Conservation (phyloP, 805 yeast species). For the Nakazawaea ishiwadae region DNA sequence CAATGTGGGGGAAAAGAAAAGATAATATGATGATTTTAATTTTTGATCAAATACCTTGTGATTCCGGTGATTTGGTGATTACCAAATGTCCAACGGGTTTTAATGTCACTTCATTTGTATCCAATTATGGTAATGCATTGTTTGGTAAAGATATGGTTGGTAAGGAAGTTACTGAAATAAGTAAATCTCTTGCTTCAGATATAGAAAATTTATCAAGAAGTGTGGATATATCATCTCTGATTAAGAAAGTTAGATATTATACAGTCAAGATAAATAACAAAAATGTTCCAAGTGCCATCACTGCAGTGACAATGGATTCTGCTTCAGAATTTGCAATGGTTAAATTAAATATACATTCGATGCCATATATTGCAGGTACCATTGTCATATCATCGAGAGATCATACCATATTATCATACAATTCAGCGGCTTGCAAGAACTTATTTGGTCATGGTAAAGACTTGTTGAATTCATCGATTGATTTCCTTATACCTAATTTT, state of each 20-base stretch:
- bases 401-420: constrained; percentile 61
- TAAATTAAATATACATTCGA: constrained; percentile 63
- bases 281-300: constrained; percentile 69
- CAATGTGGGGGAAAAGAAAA: constrained; percentile 83
- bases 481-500: constrained; percentile 61
- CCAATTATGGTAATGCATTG: constrained; percentile 17
- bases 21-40: constrained; percentile 72
- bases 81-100: constrained; percentile 30
- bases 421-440: constrained; percentile 72
- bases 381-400: constrained; percentile 56
- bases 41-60: constrained; percentile 79
- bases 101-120: constrained; percentile 19
- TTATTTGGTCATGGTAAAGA: constrained; percentile 64
- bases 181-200: constrained; percentile 11
- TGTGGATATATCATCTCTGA: constrained; percentile 34
- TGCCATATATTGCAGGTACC: constrained; percentile 86
- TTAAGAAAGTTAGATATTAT: constrained; percentile 61
- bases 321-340: constrained; percentile 31
- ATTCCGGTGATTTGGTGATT: constrained; percentile 54
- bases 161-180: constrained; percentile 14
- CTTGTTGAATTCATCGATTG: constrained; percentile 43
- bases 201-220: constrained; percentile 13
- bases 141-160: constrained; percentile 16
- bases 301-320: constrained; percentile 53
- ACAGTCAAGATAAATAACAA: constrained; percentile 42